Conservation (phyloP, 208 protist species). For the Trypanosoma theileri region DNA sequence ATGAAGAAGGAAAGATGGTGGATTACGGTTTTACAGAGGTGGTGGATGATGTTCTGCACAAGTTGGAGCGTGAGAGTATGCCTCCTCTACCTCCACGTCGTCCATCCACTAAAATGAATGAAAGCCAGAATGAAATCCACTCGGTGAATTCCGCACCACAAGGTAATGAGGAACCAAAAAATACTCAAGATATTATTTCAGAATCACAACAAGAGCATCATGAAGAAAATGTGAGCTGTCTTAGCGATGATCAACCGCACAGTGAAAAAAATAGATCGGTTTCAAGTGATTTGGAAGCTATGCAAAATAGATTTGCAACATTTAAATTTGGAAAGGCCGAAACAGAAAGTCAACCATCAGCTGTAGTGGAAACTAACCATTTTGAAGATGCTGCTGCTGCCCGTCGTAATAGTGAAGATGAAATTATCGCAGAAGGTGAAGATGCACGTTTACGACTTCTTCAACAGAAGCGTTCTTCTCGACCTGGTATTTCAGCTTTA, state of each 20-base stretch:
- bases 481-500: constrained; percentile 47
- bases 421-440: constrained; percentile 47
- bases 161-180: background rate
- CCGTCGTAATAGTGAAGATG: background rate
- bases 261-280: background rate
- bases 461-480: constrained; percentile 51
- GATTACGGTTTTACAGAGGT: constrained; percentile 50
- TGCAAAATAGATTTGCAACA: background rate
- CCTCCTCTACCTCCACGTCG: background rate
- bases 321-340: constrained; percentile 2
- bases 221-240: background rate
- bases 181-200: background rate
- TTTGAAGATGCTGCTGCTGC: background rate
- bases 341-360: background rate
- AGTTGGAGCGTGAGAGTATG: background rate
- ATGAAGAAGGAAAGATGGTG: constrained; percentile 17
- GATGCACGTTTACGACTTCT: constrained; percentile 40
- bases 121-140: background rate
- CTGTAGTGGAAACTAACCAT: background rate
- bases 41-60: constrained; percentile 30
- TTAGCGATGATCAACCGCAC: background rate
- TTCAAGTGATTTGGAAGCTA: constrained; percentile 2
- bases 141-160: background rate
- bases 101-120: background rate
- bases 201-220: too few species aligned